A percentile compares a stretch with the other conserved stretches of the same genome.
Conservation (phyloP, 2,329 filamentous ascomycete species). For the Macroventuria anomochaeta region DNA sequence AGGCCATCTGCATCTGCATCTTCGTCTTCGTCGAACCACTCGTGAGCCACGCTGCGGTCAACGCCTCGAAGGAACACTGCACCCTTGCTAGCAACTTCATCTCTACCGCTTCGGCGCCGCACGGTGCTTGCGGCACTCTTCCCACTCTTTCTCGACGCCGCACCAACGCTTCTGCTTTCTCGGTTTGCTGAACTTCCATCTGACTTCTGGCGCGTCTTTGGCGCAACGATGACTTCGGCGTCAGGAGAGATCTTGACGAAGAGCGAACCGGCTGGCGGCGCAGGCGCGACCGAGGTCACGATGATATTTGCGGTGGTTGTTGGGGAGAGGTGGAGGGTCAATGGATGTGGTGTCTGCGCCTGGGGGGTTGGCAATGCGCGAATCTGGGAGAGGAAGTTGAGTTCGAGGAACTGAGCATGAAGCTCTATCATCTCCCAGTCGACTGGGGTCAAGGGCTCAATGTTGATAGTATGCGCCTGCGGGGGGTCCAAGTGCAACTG, state of each 20-base stretch:
- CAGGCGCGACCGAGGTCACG: conserved; percentile 81
- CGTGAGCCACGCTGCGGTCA: conserved; percentile 70
- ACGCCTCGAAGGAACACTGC: conserved; percentile 81
- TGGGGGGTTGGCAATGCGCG: conserved; percentile 88
- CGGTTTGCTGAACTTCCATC: conserved; percentile 64
- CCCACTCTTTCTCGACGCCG: conserved; percentile 78
- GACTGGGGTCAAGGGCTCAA: conserved; percentile 91
- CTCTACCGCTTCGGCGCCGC: conserved; percentile 62
- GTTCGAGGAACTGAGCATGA: conserved; percentile 91
- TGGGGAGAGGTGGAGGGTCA: conserved; percentile 91
- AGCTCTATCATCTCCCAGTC: conserved; percentile 99
- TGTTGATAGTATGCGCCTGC: conserved; percentile 90
- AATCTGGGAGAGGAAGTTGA: conserved; percentile 92
- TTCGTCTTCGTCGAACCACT: conserved; percentile 78
- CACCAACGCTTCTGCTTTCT: conserved; percentile 80
- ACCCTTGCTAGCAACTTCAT: conserved; percentile 69
- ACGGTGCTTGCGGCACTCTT: conserved; percentile 77
- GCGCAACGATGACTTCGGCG: conserved; percentile 95
- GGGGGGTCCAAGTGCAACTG: conserved; percentile 87
- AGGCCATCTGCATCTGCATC: conserved; percentile 60
- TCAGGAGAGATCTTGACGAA: conserved; percentile 95
- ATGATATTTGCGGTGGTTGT: conserved; percentile 94
- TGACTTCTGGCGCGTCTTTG: conserved; percentile 80
- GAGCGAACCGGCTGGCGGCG: conserved; percentile 68
- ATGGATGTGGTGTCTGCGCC: conserved; percentile 70